Base-by-base conservation (phyloP, 2,329 filamentous ascomycete species). In the Fusarium bactridioides region DNA sequence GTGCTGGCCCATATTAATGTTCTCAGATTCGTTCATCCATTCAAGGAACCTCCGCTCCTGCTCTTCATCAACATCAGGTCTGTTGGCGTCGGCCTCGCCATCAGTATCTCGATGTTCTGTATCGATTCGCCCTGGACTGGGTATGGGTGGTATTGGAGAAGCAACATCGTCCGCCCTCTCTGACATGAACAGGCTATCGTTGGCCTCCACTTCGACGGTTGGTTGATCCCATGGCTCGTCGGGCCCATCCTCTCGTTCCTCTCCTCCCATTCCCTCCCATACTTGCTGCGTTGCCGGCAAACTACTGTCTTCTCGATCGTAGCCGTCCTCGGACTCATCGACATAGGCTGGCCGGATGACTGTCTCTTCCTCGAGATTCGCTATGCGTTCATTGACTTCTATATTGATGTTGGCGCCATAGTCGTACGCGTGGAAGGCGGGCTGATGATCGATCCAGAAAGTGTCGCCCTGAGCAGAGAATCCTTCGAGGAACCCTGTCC, bases 1-100 rank as follows among this genome's bases (percentile, higher is more conserved):
- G 2, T 16, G 5, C 9, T 41, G 13, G 6, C 21, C 9, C 3
- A 10, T 10, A 1, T 16, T 3, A 10, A 15, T 1, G 40, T 16
- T n/a, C 5, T 41, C 40, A 2, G 40, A 41, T 16, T 41, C 40
- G 5, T 23, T 16, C 6, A 41, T 41, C 40, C 13, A 41, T 16
- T 10, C 13, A 5, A 41, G 40, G 9, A 41, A 41, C 40, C 40
- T 41, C 9, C 9, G 21, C 13, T 41, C 40, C 21, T 9, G 13
- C 40, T 41, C 21, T 2, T 15, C 4, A 15, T 41, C 21, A 16
- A 6, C 21, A n/a, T 41, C 5, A 16, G 4, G 13, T 9, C 21
- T 5, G 13, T 41, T 41, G 0, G 40, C 6, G 5, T 41, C 21
- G 7, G 6, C 40, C 10, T 15, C 13, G 9, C 5, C 13, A 1